Evolutionary conservation across 306 rosid species (phyloP).

Genomic region (Purshia tridentata): DNA sequence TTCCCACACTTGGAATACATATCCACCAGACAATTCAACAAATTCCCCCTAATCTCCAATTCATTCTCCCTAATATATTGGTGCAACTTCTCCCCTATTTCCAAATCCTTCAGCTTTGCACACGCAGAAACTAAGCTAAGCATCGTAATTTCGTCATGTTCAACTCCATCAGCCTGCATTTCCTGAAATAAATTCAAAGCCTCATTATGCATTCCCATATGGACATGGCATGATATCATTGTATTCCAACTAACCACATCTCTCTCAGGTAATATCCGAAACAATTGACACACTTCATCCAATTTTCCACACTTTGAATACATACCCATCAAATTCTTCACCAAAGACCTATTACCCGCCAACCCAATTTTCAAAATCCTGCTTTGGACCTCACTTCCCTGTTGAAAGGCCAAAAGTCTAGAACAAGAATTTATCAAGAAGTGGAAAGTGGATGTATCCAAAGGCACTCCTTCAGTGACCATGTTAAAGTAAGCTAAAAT

Average conservation of each 20-base stretch:
- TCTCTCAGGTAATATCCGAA: slow-evolving; percentile 24
- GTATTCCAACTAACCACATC: slow-evolving; percentile 36
- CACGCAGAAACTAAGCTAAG: slow-evolving; percentile 34
- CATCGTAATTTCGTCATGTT: slow-evolving; percentile 29
- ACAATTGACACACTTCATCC: slow-evolving; percentile 16
- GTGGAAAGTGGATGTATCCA: slow-evolving; percentile 34
- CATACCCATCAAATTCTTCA: slow-evolving; percentile 27
- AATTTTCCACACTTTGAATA: slow-evolving; percentile 17
- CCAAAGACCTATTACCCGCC: slow-evolving; percentile 27
- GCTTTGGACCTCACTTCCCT: slow-evolving; percentile 25
- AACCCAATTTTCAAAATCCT: slow-evolving; percentile 25
- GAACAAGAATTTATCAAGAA: slow-evolving; percentile 26
- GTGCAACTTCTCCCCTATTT: slow-evolving; percentile 29
- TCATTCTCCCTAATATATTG: slow-evolving; percentile 16
- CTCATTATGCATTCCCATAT: slow-evolving; percentile 22
- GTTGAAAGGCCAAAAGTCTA: slow-evolving; percentile 10
- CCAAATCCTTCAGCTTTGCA: slow-evolving; percentile 21
- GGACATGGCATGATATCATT: slow-evolving; percentile 33
- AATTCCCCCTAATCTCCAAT: slow-evolving; percentile 20
- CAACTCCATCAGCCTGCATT: slow-evolving; percentile 21
- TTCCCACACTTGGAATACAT: slow-evolving; percentile 38
- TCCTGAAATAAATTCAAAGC: slow-evolving; percentile 26
- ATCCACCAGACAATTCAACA: slow-evolving; percentile 32
- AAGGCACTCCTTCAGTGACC: slow-evolving; percentile 19
- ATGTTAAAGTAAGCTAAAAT: slow-evolving; percentile 21